A percentile compares a stretch with the other conserved stretches of the same genome.
Conservation (phyloP, 495 filamentous ascomycete species). For the Hyaloscypha variabilis region DNA sequence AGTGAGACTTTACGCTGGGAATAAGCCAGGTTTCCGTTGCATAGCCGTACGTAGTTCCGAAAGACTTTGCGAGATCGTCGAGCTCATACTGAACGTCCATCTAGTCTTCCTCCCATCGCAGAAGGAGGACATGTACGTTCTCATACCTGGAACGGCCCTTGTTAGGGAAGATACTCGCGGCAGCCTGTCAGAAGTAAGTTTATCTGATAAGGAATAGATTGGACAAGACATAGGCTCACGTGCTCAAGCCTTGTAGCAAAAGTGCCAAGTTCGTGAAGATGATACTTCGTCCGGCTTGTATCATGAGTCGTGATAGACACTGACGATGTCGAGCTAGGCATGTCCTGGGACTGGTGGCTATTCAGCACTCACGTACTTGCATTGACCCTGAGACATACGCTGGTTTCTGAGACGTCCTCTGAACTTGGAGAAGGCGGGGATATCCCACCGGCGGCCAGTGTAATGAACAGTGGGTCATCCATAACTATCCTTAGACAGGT, state of each 20-base stretch:
- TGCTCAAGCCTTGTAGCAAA: slow-evolving; percentile 4
- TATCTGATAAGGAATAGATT: neutral
- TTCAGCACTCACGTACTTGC: too few species aligned
- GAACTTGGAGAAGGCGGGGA: neutral
- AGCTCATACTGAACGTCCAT: slow-evolving; percentile 46
- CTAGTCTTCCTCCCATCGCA: slow-evolving; percentile 52
- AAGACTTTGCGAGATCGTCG: slow-evolving; percentile 44
- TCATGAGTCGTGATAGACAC: neutral
- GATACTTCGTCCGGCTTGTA: slow-evolving; percentile 2
- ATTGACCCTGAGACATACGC: neutral
- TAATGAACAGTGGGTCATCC: neutral
- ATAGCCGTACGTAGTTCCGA: slow-evolving; percentile 50
- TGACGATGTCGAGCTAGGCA: neutral
- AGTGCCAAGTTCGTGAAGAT: neutral
- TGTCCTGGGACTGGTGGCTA: neutral
- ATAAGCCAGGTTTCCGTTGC: slow-evolving; percentile 51
- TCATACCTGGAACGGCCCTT: slow-evolving; percentile 33
- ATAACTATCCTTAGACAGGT: neutral
- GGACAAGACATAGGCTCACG: neutral
- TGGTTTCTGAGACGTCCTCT: neutral
- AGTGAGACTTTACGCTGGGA: slow-evolving; percentile 44
- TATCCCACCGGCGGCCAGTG: neutral
- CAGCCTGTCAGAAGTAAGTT: neutral
- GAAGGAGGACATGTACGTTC: slow-evolving; percentile 48
- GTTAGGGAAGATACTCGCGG: neutral